These are phyloP conservation scores for Aegilops tauschii DNA, from an alignment of 176 grass and related monocot species.

Conservation along the genomic window DNA sequence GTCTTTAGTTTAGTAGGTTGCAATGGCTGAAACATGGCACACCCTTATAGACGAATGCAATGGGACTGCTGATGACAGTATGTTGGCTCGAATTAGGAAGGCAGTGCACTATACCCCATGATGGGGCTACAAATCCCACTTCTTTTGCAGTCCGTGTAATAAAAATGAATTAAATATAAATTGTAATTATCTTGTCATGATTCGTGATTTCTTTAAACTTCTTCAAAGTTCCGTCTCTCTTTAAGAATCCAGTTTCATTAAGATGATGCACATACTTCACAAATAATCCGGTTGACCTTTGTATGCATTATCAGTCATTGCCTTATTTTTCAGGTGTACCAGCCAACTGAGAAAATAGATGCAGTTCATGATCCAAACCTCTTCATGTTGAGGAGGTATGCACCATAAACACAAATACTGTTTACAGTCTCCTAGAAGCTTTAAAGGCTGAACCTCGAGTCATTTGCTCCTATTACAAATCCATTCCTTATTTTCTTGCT, in stretches of 20 bases:
- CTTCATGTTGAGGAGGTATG: slow-evolving; percentile 59
- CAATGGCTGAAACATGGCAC: not conserved
- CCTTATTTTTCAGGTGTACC: slow-evolving; percentile 45
- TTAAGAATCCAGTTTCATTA: not conserved
- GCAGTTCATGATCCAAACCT: slow-evolving; percentile 40
- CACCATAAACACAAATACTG: not conserved
- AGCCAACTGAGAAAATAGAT: slow-evolving; percentile 48
- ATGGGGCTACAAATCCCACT: not conserved
- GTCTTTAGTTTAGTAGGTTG: not conserved
- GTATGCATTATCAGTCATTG: slow-evolving; percentile 8
- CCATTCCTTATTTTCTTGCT: too few relatives aligned
- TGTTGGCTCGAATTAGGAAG: not conserved
- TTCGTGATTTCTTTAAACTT: slow-evolving; percentile 4
- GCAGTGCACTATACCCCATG: not conserved
- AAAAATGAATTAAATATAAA: not conserved
- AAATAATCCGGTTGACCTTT: not conserved
- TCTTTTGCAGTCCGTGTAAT: not conserved
- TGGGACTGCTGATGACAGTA: not conserved
- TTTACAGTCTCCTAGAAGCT: not conserved
- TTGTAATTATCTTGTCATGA: not conserved
- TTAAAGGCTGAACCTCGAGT: not conserved
- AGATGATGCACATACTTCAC: not conserved
- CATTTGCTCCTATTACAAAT: not conserved
- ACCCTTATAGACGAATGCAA: not conserved
- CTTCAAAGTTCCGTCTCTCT: not conserved